Base-by-base conservation (phyloP, 495 filamentous ascomycete genomes). In the Aspergillus sparsus region DNA sequence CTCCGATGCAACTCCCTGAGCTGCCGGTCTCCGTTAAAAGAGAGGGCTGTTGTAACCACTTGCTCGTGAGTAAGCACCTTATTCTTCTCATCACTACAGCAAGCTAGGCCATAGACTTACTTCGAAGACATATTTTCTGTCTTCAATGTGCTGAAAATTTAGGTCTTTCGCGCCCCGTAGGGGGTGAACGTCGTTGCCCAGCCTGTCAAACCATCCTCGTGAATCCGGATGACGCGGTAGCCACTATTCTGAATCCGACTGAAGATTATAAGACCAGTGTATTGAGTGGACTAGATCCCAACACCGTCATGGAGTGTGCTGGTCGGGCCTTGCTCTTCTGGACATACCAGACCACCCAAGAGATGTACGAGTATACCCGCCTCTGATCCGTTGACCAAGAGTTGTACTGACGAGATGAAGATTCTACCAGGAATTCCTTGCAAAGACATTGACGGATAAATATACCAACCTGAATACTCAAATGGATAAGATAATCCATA, bases 261-360 rank as follows among this genome's bases (percentile, higher is more conserved):
- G 93, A 97, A 69, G 94, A 96, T 61, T 97, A 96, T 80, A 96
- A 96, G 68, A 93, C 91, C 0, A 91, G 90, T 60, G 87, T 94
- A 9, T 77, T 98, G 12, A 91, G 90, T 70, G 94, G 94, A 0
- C 74, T 97, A 6, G 89, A 84, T 55, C 94, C 94, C 2, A 88
- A 82, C 41, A 83, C 87, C 10, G 90, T 98, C 54, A 92, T 96
- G 83, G 94, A 97, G 68, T 96, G 91, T 65, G 89, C 93, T 51
- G 89, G 88, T 11, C 82, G 91, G 57, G 94, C 88, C 5, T 71
- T 97, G 55, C 84, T 81, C 13, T 97, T 97, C 67, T 98, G 91
- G 89, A 85, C 87, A 37, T 97, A 97, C 70, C 94, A 98, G 65
- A 87, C 90, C 12, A 88, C 87, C 6, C 92, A 97, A 67, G 90